Base-by-base conservation (phyloP, 2,329 filamentous ascomycete genomes). In the Hyphodiscus sp. region DNA sequence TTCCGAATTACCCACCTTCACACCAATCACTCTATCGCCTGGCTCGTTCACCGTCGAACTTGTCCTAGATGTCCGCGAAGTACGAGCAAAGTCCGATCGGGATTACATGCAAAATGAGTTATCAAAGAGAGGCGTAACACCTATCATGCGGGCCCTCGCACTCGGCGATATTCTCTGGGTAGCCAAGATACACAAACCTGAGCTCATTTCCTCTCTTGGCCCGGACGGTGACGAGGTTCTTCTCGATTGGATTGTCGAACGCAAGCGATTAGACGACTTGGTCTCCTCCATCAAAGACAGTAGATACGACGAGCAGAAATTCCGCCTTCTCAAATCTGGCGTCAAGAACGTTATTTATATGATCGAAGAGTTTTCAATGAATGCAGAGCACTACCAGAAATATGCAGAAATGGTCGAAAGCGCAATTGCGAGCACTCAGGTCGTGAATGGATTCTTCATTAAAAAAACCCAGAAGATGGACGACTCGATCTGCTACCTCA, bases 271-370 rank as follows among this genome's bases (percentile, higher is more conserved):
- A 0, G 88, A 92, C 64, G 89, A 94, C 67, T 72, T 94, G 46
- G 78, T 92, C n/a, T 74, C 78, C 49, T 91, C 86, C 57, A 89
- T 94, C 70, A 90, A 87, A 68, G 89, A 92, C 58, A 87, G 87
- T 1, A 82, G 89, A 2, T 92, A 91, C 62, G 85, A 86, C 61
- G 89, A 94, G 67, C 89, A 94, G 66, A 92, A 94, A 66, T 92
- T 91, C 65, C 84, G 89, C 1, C 76, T 92, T 11, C 79, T 80
- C 51, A 82, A 82, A 49, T 88, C 82, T 0, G 88, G 88, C 0
- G 75, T 89, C n/a, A 81, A 80, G 54, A 87, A 91, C 61, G 85
- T 91, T 15, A 78, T 89, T 41, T 94, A 92, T 64, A 76, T 94
- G 20, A 78, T 94, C 52, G 89, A 94, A 65, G 84, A 91, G 60